These are phyloP conservation scores for Durotheca rogersii DNA, from an alignment of 495 filamentous ascomycete genomes.

Conservation along the genomic window DNA sequence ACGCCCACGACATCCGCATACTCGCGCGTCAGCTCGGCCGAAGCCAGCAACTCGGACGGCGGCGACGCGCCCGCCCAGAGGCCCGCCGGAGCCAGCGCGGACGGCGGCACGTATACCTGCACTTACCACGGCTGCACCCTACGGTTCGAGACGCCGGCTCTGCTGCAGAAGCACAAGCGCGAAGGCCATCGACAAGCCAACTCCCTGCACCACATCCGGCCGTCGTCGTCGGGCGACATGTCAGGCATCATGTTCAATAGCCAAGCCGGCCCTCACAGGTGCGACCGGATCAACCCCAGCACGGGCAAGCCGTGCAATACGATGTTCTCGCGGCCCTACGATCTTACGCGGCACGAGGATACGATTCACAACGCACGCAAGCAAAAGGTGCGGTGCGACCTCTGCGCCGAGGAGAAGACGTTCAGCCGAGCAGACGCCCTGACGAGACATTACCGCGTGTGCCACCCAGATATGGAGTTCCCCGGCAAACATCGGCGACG, in stretches of 20 bases:
- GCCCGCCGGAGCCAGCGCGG: constrained; percentile 65
- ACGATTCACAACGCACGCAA: constrained; percentile 95
- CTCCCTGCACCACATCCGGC: constrained; percentile 37
- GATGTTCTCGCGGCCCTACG: constrained; percentile 95
- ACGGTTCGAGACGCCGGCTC: constrained; percentile 81
- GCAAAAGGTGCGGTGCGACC: constrained; percentile 90
- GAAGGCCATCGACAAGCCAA: constrained; percentile 79
- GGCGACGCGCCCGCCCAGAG: constrained; percentile 41
- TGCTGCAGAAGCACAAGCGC: constrained; percentile 93
- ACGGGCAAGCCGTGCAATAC: constrained; percentile 97
- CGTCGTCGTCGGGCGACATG: constrained; percentile 18
- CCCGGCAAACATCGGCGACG: constrained; percentile 62
- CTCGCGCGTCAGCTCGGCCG: constrained; percentile 44
- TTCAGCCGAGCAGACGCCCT: constrained; percentile 91
- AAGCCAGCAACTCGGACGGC: constrained; percentile 35
- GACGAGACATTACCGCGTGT: constrained; percentile 88
- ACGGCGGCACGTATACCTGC: constrained; percentile 90
- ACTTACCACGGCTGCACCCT: constrained; percentile 87
- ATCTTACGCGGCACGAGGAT: constrained; percentile 94
- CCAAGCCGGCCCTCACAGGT: constrained; percentile 86
- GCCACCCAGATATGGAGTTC: constrained; percentile 82
- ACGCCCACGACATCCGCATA: constrained; percentile 39
- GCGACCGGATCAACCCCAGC: constrained; percentile 89
- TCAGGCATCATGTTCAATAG: constrained; percentile 56
- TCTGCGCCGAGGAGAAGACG: constrained; percentile 97